Evolutionary conservation across 306 rosid species (phyloP), one percentile per base, ranked within the genome.

Genomic region (Spatholobus suberectus): DNA sequence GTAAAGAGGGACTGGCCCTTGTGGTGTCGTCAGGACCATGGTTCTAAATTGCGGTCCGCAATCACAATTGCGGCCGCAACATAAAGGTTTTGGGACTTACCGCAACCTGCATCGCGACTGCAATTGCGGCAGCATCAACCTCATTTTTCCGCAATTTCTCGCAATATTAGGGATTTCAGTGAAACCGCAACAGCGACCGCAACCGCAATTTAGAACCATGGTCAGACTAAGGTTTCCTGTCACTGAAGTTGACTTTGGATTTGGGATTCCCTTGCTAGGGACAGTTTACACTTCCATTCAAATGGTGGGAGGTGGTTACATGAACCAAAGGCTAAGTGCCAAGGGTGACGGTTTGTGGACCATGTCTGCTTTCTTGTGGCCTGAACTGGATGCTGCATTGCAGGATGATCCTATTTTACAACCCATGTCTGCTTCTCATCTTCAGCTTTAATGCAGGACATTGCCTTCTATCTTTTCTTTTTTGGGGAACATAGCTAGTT

Each of bases 291-390:
- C 87, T 54, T 89, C 89, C 2, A 44, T 91, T 8, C 87, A 90
- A 70, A 88, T 46, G 67, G 85, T 89, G 34, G 97, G 98, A 24
- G 98, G 92, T 84, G 93, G 90, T 75, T 92, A 90, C 75, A 74
- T 94, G 90, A 94, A 94, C 71, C 98, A 94, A 63, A 91, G 98
- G 86, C 88, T 82, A 15, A 91, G 94, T 86, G 96, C 90, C 5
- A 78, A 55, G 29, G 91, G 89, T 32, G 89, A 91, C 84, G 97
- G 96, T 34, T 91, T 96, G 0, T 90, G 97, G 98, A 92, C 90
- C 2, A 84, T 94, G n/a, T 92, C 98, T 14, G 93, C 97, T 67
- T 92, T 94, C 74, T 52, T 94, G 21, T 93, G 97, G 94, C 98
- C 98, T 6, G 81, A 90, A 73, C 73, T 94, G 3, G 98, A 87